Evolutionary conservation across 768 basidiomycete genomes (phyloP), one percentile per base, ranked within the genome.

Genomic region (Punctularia strigosozonata): DNA sequence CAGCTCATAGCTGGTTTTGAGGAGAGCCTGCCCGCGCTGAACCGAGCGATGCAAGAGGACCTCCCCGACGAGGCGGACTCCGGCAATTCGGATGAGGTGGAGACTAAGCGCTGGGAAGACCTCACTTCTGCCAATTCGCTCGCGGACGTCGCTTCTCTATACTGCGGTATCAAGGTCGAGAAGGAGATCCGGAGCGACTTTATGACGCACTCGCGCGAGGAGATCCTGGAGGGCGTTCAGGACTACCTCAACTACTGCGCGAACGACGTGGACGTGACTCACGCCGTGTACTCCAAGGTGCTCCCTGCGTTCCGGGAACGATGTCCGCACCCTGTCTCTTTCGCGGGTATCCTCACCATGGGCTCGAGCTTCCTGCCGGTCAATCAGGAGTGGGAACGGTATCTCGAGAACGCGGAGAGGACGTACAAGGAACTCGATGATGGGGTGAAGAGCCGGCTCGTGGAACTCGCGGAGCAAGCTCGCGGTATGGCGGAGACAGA

Each of bases 261-360:
- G 2, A 67, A 61, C 7, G 95, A 98, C 57, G 92, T 95, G 24
- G 58, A 64, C 21, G 76, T 83, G 36, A 99, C 94, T 0, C 84
- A 92, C 50, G 65, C 70, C 4, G 87, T 98, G 5, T 95, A 76
- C 54, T 49, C 66, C 12, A 68, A 73, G 39, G 80, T 83, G 21
- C 71, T 95, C 5, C 91, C 92, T 0, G 66, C 75, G 1, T 99
- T 94, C 54, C 66, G 90, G 31, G 53, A 65, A 21, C 76, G 75
- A 4, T 99, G 92, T 57, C 90, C 92, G 0, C 85, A 82, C 54
- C 95, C 92, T 0, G 91, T 87, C 2, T 84, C 87, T 1, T 97
- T 97, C 54, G 81, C 90, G 1, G 92, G 94, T 4, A 71, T 91
- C 20, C 61, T 92, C 31, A 76, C 76, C 3, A 98, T 99, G 95